Conservation (phyloP, 257 asterid species). For the Solanum raphanifolium region DNA sequence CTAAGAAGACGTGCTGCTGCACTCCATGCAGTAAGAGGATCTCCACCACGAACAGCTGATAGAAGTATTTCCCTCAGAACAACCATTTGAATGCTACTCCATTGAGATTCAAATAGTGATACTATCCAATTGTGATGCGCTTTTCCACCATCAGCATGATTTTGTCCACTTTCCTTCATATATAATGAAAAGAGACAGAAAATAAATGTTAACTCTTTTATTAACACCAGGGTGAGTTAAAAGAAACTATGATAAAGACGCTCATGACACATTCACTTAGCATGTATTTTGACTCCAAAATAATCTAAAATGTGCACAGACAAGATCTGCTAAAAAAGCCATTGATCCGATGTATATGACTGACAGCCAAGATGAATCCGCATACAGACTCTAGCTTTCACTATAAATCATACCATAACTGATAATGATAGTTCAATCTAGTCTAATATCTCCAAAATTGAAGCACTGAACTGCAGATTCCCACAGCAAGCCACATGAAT, state of each 20-base stretch:
- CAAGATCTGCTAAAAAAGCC: not conserved
- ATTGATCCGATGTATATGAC: not conserved
- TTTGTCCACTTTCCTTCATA: slow-evolving; percentile 49
- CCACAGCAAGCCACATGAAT: not conserved
- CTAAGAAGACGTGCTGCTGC: slow-evolving; percentile 97
- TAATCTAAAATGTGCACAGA: not conserved
- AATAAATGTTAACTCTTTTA: not conserved
- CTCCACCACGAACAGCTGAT: slow-evolving; percentile 96
- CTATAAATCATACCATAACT: not conserved
- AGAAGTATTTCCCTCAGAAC: slow-evolving; percentile 92
- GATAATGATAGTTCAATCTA: not conserved
- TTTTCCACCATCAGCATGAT: slow-evolving; percentile 64
- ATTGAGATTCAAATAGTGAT: slow-evolving; percentile 85
- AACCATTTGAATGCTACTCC: slow-evolving; percentile 99
- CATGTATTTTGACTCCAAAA: not conserved
- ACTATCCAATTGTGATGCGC: slow-evolving; percentile 71
- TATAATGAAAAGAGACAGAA: not conserved
- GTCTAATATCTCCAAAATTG: not conserved
- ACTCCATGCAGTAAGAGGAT: slow-evolving; percentile 99
- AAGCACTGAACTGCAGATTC: not conserved
- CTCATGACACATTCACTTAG: not conserved
- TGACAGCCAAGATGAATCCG: not conserved
- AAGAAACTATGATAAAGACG: not conserved
- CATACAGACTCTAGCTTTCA: not conserved
- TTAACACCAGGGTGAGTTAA: not conserved